These are phyloP conservation scores for Elaphomyces granulatus DNA, from an alignment of 495 filamentous ascomycete genomes.

Conservation along the genomic window DNA sequence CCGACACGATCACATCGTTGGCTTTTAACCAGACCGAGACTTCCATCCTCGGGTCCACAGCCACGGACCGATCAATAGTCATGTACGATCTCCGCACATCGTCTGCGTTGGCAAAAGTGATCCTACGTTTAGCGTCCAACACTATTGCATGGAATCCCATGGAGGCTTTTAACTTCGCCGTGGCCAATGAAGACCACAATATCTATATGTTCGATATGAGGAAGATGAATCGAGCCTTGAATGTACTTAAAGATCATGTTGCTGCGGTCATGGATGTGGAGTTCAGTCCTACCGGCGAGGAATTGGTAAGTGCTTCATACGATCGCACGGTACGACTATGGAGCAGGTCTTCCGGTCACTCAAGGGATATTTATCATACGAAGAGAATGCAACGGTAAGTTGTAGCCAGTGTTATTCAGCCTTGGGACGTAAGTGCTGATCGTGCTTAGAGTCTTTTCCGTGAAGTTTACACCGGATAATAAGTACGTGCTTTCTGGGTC, in stretches of 20 bases:
- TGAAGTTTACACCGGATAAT: constrained; percentile 72
- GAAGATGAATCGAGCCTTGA: constrained; percentile 66
- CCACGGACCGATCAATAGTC: constrained; percentile 71
- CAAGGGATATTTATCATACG: constrained; percentile 90
- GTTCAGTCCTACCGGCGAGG: constrained; percentile 87
- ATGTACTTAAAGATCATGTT: constrained; percentile 92
- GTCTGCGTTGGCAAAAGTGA: constrained; percentile 62
- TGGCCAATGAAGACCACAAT: constrained; percentile 70
- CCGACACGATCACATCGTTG: constrained; percentile 83
- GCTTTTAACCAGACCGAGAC: constrained; percentile 92
- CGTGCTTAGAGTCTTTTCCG: constrained; percentile 56
- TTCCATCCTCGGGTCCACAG: constrained; percentile 68
- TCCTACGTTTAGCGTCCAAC: constrained; percentile 71
- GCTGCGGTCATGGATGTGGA: constrained; percentile 95
- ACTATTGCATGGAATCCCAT: constrained; percentile 88
- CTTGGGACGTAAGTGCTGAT: constrained; percentile 5
- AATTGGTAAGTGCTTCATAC: constrained; percentile 82
- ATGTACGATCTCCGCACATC: constrained; percentile 84
- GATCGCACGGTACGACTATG: constrained; percentile 71
- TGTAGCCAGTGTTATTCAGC: neutral
- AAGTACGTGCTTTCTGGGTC: constrained; percentile 75
- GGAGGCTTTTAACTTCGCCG: constrained; percentile 85
- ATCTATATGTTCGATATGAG: constrained; percentile 78
- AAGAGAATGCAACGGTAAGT: constrained; percentile 78
- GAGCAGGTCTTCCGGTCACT: constrained; percentile 65